Evolutionary conservation across 2,329 filamentous ascomycete species (phyloP).

Genomic region (Mollisia scopiformis): DNA sequence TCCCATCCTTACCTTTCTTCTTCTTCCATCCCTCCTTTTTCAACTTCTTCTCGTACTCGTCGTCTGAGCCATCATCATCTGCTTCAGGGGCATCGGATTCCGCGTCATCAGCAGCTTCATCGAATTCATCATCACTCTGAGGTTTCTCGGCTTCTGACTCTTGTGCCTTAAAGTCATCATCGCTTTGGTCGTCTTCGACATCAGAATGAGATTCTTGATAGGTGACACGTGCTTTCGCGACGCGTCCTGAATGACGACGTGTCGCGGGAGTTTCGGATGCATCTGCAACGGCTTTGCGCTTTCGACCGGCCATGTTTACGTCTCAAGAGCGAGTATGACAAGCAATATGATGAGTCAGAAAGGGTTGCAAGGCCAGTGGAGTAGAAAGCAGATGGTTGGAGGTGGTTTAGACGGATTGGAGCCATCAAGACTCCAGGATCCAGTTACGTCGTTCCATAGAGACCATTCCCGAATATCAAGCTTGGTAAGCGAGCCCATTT

Average conservation of each 20-base stretch:
- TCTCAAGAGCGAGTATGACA: not conserved
- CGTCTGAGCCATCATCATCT: constrained; percentile 9
- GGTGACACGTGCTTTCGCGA: constrained; percentile 14
- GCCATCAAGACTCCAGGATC: too few relatives aligned
- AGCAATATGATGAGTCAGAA: not conserved
- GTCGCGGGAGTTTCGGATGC: constrained; percentile 4
- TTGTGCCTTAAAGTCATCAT: constrained; percentile 10
- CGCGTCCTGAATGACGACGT: constrained; percentile 19
- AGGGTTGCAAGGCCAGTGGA: not conserved
- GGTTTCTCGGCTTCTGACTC: constrained; percentile 1
- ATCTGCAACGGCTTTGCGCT: constrained; percentile 18
- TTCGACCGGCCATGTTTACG: constrained; percentile 22
- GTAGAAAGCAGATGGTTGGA: not conserved
- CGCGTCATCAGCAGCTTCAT: constrained; percentile 4
- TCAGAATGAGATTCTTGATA: constrained; percentile 20
- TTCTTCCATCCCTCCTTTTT: constrained; percentile 15
- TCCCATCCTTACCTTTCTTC: constrained; percentile 12
- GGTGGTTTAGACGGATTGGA: not conserved
- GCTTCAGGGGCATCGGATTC: constrained; percentile 7
- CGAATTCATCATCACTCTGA: constrained; percentile 11
- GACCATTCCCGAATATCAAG: not conserved
- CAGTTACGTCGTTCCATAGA: not conserved
- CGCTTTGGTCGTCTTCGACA: constrained; percentile 15
- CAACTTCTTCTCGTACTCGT: constrained; percentile 9
- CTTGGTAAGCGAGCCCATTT: not conserved